Evolutionary conservation across 495 filamentous ascomycete genomes (phyloP), one percentile per base, ranked within the genome.

Genomic region (Lasiosphaeria hispida): DNA sequence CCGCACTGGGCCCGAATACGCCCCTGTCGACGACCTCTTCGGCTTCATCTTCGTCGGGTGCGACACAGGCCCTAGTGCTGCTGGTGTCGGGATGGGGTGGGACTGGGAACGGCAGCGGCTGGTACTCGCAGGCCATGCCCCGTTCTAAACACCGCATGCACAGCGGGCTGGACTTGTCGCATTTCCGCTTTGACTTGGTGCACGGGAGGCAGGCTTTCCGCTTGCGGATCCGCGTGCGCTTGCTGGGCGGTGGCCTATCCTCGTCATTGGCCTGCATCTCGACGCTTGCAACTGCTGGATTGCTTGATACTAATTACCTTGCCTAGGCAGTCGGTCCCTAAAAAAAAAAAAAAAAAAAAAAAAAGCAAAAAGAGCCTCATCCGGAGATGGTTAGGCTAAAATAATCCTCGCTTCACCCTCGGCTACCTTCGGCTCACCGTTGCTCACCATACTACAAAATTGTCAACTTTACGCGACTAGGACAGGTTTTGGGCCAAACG

Each of bases 161-260:
- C 15, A 61, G 60, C 6, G 76, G 77, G n/a, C 49, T 62, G 9
- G 59, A 60, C 53, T 69, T 70, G 47, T 78, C 78, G 52, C 78
- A 81, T 45, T 74, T 72, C 1, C 78, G 68, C 59, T 80, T 80
- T 8, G 67, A 68, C 34, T 66, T 69, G 11, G 69, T 68, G 61
- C 78, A 81, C 15, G 69, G 68, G 39, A 72, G 55, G 55, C 78
- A 81, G 10, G 75, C 72, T 60, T 72, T 71, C 42, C 62, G 72
- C 48, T 65, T 61, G 61, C 70, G 72, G 4, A 69, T 67, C 7
- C 61, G 54, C 11, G 35, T 34, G 53, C 42, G 48, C 15, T 45
- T 23, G 43, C 10, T 23, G 7, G 43, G 43, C 15, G 43, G 43
- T 11, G 30, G 15, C 41, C n/a, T 30, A 5, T 30, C 23, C 5